Base-by-base conservation (phyloP, 495 filamentous ascomycete species). In the Choiromyces venosus region DNA sequence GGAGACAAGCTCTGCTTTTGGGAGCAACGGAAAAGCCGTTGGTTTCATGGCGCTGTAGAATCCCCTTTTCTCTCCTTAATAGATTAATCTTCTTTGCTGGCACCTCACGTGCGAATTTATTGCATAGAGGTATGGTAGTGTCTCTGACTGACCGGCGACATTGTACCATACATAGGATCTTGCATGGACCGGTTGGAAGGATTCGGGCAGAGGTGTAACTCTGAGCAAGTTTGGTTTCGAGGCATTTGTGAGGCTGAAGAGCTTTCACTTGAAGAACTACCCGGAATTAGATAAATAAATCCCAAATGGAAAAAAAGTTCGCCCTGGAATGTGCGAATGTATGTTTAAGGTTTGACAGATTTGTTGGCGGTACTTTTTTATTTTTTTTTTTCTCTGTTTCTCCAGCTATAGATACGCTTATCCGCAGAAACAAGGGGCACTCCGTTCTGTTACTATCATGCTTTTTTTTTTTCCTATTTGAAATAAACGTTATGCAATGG, bases 141-240 rank as follows among this genome's bases (percentile, higher is more conserved):
- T 76, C 69, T 37, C 74, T 79, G 71, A 82, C 80, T 61, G 25
- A 61, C 25, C 12, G 52, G 25, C 10, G 12, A 65, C 67, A 56
- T 73, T 68, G 68, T 46, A 36, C 56, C 40, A 67, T 72, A 44
- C 68, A 65, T 81, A 96, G 91, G 95, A 99, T 83, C 91, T 99
- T 67, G 95, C 95, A 18, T 99, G 95, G 95, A 93, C 92, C 2
- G 95, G 95, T 7, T 97, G 94, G 94, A 99, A 99, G 85, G 91
- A 94, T 77, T 97, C 93, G 36, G 95, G 95, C 64, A 91, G 92
- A 81, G 95, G 95, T 37, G 89, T 90, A 69, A 97, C 94, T 0
- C 82, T 99, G 81, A 95, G 93, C 82, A 91, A 85, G 76, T 94
- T 92, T 71, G 96, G 92, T 8, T 99, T 93, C 79, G 95, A 97